Evolutionary conservation across 1,139 yeast species (phyloP).

Genomic region (Saccharomyces hybrid): DNA sequence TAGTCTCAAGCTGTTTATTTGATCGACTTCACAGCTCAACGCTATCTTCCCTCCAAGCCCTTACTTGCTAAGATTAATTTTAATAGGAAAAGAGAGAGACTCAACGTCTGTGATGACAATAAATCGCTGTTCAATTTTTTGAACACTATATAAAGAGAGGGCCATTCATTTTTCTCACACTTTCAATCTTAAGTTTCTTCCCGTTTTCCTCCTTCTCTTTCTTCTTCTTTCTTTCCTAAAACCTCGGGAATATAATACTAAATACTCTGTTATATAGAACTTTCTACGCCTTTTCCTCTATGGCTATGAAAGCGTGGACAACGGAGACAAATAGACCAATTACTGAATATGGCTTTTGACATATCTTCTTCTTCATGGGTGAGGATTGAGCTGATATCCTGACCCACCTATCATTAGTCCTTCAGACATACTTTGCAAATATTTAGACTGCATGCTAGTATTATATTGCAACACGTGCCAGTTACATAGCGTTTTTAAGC

Average conservation of each 20-base stretch:
- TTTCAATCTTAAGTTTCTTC: background rate
- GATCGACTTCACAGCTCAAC: background rate
- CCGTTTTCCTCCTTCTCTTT: background rate
- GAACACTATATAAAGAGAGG: background rate
- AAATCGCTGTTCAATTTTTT: background rate
- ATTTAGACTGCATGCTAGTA: background rate
- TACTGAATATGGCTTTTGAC: conserved; percentile 6
- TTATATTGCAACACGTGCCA: background rate
- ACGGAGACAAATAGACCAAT: conserved; percentile 46
- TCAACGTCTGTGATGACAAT: background rate
- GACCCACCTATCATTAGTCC: conserved; percentile 4
- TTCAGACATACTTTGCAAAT: conserved; percentile 7
- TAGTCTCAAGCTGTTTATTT: too few species aligned
- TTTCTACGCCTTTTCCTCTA: conserved; percentile 36
- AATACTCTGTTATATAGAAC: conserved; percentile 48
- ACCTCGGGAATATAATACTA: conserved; percentile 12
- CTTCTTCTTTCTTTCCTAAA: background rate
- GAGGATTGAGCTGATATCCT: conserved; percentile 1
- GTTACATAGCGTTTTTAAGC: conserved; percentile 52
- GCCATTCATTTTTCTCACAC: background rate
- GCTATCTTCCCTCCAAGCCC: background rate
- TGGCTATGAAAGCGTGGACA: conserved; percentile 58
- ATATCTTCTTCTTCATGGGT: conserved; percentile 2
- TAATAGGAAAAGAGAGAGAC: background rate
- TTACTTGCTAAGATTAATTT: background rate